Base-by-base conservation (phyloP, 345 rosid species). In the Eucalyptus viminalis region DNA sequence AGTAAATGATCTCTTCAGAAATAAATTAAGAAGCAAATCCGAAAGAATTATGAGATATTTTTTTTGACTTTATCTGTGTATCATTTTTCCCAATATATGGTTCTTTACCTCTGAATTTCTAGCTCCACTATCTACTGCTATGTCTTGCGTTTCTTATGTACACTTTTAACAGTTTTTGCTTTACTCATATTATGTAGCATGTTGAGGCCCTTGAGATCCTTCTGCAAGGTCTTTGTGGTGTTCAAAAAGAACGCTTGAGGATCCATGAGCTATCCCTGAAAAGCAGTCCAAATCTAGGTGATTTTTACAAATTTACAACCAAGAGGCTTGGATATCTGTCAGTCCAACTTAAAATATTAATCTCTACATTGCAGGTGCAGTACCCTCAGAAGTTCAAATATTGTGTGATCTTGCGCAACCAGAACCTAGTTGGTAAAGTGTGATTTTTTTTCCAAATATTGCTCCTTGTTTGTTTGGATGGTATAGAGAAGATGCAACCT, bases 161-260 rank as follows among this genome's bases (percentile, higher is more conserved):
- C 47, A 11, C 47, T 37, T 76, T 25, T 49, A 34, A 51, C 31
- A 80, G 37, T 80, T 80, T 76, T 22, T 21, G 54, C 27, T 86
- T 40, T 49, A 34, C 49, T 34, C 87, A 15, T 9, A 24, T 88
- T 40, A 76, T 90, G 90, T 93, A 97, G 98, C 98, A 96, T 93
- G 99, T 98, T 54, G 99, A 98, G 94, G 99, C 99, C n/a, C 97
- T 98, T 83, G 98, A 96, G 93, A 98, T 98, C 91, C 99, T 98
- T 88, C 97, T 98, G 91, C 99, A 95, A 89, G 99, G 99, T 91
- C 98, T 97, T 49, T 98, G 99, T 91, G 99, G 99, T 88, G 99
- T 97, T 91, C 97, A 95, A n/a, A 96, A 93, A 67, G 97, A 96
- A 90, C 95, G 94, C 85, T 90, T 98, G 88, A 95, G 97, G 93